Evolutionary conservation across 768 basidiomycete species (phyloP), one percentile per base, ranked within the genome.

Genomic region (Russula emetica): DNA sequence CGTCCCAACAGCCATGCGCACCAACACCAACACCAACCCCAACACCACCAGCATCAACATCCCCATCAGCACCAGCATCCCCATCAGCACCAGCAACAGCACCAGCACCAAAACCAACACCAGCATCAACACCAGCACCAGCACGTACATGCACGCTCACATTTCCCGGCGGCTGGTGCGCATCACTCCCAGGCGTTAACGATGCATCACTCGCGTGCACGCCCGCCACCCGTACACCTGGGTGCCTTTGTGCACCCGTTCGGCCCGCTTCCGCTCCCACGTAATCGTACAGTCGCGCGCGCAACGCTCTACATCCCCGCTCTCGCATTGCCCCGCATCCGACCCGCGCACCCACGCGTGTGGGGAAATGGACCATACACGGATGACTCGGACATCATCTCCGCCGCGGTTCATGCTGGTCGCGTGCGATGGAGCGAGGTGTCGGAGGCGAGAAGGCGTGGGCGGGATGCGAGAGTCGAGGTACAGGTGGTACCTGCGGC

Each of bases 351-450:
- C 32, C 84, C 83, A 16, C 80, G 79, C n/a, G 77, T 90, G 22
- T 90, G 88, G 88, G 88, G 88, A 57, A 87, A 85, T 24, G 87
- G 55, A 0, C 58, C 60, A 40, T 90, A 90, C 74, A 90, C 88
- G 0, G 88, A 90, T 73, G 88, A 90, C 73, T 88, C 87, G 10
- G 86, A 89, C 68, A 70, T 89, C 56, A 83, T 88, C 70, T 70
- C 86, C 45, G 86, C 85, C 60, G 87, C 85, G 2, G 73, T 90
- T 52, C 88, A 90, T 67, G 78, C 86, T 0, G 88, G 88, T 8
- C 71, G 76, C 54, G 70, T 80, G 38, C 74, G 75, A 18, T 82
- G 80, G 80, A 77, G 74, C 58, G 73, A 70, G n/a, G 71, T 79
- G 44, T 58, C 72, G 40, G 70, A 72, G 30, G 81, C 80, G 61